phyloP scores from a whole-genome alignment of 371 early-diverging fungal genomes.

The Mucor irregularis region DNA sequence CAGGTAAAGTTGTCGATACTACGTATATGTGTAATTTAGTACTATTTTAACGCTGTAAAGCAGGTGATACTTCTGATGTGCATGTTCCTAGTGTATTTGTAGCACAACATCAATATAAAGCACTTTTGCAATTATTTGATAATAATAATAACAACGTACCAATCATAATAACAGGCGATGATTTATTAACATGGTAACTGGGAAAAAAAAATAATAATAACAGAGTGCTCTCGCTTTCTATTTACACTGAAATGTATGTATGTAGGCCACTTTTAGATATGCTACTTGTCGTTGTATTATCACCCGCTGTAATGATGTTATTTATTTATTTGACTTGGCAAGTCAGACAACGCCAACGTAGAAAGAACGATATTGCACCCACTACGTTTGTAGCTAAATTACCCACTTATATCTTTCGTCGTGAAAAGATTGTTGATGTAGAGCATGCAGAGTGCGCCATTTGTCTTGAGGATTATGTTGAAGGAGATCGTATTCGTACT shows the following conservation, averaged over 20 bases:
- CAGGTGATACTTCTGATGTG: conserved; percentile 77
- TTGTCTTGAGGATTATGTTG: conserved; percentile 91
- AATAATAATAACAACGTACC: conserved; percentile 33
- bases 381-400: conserved; percentile 68
- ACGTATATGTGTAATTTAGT: too few species aligned
- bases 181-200: conserved; percentile 46
- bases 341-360: conserved; percentile 61
- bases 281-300: conserved; percentile 68
- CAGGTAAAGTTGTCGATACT: conserved; percentile 53
- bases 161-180: conserved; percentile 45
- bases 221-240: background rate
- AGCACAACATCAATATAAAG: conserved; percentile 69
- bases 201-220: background rate
- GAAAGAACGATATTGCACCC: conserved; percentile 77
- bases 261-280: conserved; percentile 70
- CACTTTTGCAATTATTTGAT: conserved; percentile 44
- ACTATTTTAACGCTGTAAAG: too few species aligned
- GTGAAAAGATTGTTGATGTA: conserved; percentile 39
- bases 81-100: conserved; percentile 81
- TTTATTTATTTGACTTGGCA: conserved; percentile 77
- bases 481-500: conserved; percentile 77
- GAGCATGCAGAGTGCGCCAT: conserved; percentile 89
- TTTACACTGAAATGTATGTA: background rate
- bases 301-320: conserved; percentile 75
- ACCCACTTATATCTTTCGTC: conserved; percentile 65